These are phyloP conservation scores for Xylaria sp. DNA, from an alignment of 2,329 filamentous ascomycete species.

Conservation along the genomic window DNA sequence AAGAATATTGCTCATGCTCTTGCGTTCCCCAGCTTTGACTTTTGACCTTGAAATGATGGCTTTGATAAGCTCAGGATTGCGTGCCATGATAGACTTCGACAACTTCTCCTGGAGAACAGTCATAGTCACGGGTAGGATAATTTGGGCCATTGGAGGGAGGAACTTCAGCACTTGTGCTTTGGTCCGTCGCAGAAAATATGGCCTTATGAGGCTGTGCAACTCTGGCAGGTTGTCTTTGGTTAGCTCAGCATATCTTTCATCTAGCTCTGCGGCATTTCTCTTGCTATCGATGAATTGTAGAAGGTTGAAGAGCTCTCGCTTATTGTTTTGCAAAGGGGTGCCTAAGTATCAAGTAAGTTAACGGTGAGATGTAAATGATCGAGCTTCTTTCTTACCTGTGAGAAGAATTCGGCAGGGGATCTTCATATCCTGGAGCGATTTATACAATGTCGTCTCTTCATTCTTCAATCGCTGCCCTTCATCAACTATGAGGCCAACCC, in stretches of 20 bases:
- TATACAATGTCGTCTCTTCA: conserved; percentile 85
- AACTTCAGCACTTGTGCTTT: conserved; percentile 93
- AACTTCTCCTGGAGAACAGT: conserved; percentile 91
- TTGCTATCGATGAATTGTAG: conserved; percentile 88
- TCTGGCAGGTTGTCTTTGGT: conserved; percentile 83
- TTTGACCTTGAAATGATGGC: conserved; percentile 80
- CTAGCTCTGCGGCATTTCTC: conserved; percentile 76
- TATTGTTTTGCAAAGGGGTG: conserved; percentile 95
- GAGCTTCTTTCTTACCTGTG: conserved; percentile 63
- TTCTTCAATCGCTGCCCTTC: conserved; percentile 97
- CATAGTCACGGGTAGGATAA: conserved; percentile 97
- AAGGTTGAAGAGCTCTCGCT: conserved; percentile 94
- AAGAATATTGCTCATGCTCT: conserved; percentile 90
- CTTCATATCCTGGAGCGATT: conserved; percentile 75
- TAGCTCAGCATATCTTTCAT: conserved; percentile 79
- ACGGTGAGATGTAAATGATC: not conserved
- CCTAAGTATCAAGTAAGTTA: conserved; percentile 50
- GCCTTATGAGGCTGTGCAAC: conserved; percentile 84
- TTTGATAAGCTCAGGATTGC: conserved; percentile 88
- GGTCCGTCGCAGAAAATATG: conserved; percentile 77
- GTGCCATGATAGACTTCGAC: conserved; percentile 91
- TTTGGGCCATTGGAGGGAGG: conserved; percentile 90
- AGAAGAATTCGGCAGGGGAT: conserved; percentile 87
- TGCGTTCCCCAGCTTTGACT: conserved; percentile 76
- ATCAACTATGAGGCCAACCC: conserved; percentile 91